Evolutionary conservation across 768 basidiomycete species (phyloP), one percentile per base, ranked within the genome.

Genomic region (Xanthoconium purpureum): DNA sequence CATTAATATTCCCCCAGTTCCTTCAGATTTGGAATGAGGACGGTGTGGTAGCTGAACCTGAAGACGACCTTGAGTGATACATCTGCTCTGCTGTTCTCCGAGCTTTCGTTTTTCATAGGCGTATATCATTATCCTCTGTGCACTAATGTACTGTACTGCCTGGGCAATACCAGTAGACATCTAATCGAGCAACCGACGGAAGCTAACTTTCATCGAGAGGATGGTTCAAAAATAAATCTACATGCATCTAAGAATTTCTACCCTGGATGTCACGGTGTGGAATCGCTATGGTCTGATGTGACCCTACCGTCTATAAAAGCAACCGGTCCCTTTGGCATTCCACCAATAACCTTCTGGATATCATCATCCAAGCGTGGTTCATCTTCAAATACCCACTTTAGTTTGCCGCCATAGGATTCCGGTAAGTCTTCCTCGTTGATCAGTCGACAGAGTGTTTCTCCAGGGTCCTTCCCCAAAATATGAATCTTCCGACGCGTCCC

Each of bases 11-110:
- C 2, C 33, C 30, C 8, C 56, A 91, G 87, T 88, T 90, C 70
- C 74, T 89, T 50, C 82, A 84, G 58, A 83, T 90, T 51, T 93
- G 89, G 88, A 87, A 85, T 50, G 89, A 88, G 66, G 89, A 91
- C 63, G 90, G 89, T 28, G 78, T 89, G 36, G 76, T 77, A 14
- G 84, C 80, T 5, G 89, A 91, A 70, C 80, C 80, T 11, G 76
- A 75, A 52, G 84, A 84, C 44, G 77, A 82, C 51, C 63, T 74
- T 39, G 62, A 71, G 43, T 78, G 57, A 73, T 30, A 24, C 29
- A 7, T 6, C 46, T 30, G 29, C 15, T 39, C 29, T 38, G 24
- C 35, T 43, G 10, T 37, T 49, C 30, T 58, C 29, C 18, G 7
- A 3, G 30, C 47, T 43, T 49, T 28, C 46, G 43, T 37, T 44